phyloP scores from a whole-genome alignment of 78 protist genomes.

The Polysphondylium violaceum region DNA sequence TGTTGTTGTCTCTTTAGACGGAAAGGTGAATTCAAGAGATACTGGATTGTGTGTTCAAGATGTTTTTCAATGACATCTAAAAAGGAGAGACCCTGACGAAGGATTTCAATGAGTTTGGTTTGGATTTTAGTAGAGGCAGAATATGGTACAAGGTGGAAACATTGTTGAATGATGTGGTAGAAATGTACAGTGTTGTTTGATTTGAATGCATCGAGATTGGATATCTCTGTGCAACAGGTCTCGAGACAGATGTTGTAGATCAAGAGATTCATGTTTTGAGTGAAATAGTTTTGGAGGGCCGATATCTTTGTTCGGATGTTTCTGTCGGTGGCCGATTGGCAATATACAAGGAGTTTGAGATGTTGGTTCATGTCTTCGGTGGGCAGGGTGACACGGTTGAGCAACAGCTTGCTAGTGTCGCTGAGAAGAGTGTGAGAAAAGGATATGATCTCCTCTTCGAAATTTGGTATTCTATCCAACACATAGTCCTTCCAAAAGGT shows the following conservation, averaged over 20 bases:
- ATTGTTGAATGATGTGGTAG: constrained; percentile 13
- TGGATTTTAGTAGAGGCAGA: constrained; percentile 35
- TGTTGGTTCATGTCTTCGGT: constrained; percentile 28
- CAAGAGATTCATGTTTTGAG: constrained; percentile 36
- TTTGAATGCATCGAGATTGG: neutral
- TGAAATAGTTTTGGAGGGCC: constrained; percentile 19
- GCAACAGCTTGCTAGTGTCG: constrained; percentile 22
- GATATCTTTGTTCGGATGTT: constrained; percentile 43
- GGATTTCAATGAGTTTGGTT: constrained; percentile 39
- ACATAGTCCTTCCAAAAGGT: constrained; percentile 54
- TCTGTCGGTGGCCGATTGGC: constrained; percentile 61
- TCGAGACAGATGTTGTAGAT: constrained; percentile 51
- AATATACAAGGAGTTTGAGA: constrained; percentile 32
- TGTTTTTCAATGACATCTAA: constrained; percentile 65
- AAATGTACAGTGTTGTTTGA: neutral
- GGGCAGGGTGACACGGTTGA: constrained; percentile 19
- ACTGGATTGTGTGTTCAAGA: constrained; percentile 68
- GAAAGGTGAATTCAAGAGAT: constrained; percentile 71
- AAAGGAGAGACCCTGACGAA: constrained; percentile 21
- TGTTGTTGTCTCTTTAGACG: constrained; percentile 64
- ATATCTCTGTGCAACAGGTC: constrained; percentile 39
- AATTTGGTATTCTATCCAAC: constrained; percentile 28
- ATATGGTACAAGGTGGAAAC: constrained; percentile 37
- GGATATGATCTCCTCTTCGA: constrained; percentile 35
- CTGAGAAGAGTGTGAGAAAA: constrained; percentile 20